Evolutionary conservation across 495 filamentous ascomycete genomes (phyloP), one percentile per base, ranked within the genome.

Genomic region (Xylaria cubensis): DNA sequence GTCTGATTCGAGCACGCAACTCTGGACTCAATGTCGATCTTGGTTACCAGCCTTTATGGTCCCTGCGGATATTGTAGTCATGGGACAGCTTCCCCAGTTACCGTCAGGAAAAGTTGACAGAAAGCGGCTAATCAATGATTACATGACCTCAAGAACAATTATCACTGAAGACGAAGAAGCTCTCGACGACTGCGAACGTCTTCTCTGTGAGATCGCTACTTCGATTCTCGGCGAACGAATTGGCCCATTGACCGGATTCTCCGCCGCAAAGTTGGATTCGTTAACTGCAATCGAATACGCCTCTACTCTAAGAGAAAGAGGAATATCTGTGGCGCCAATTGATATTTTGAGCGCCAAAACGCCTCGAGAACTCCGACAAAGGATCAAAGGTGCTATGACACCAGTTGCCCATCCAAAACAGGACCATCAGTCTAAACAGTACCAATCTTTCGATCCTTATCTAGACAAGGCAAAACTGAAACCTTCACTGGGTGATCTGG

Each of bases 31-130:
- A n/a, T 95, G 91, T 75, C 82, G 81, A 32, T 84, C 83, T 42
- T 95, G 92, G 91, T 83, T 97, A 4, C 93, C 94, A 3, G 79
- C 83, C 0, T 94, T 91, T 74, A 96, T 96, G 94, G 78, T 94
- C 0, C 93, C 93, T 9, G 83, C 86, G 7, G 90, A 94, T 68
- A 82, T 95, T 46, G 79, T 92, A 4, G 71, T 92, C 0, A 76
- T 91, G 48, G 53, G 82, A 15, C 81, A 86, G 32, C 88, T 95
- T 29, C 94, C 93, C 1, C 87, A 88, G 34, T 81, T 95, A 17
- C 80, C 92, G n/a, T 94, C 92, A 0, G 93, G 93, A 3, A 97
- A 97, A 71, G 82, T 92, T 4, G 90, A 97, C 74, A 87, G 89
- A 63, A 92, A 89, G 72, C 76, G 78, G 2, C 76, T 97, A n/a